A percentile compares a stretch with the other conserved stretches of the same genome.
Evolutionary conservation across 2,329 filamentous ascomycete genomes (phyloP).

Genomic region (Endocalyx cinctus): DNA sequence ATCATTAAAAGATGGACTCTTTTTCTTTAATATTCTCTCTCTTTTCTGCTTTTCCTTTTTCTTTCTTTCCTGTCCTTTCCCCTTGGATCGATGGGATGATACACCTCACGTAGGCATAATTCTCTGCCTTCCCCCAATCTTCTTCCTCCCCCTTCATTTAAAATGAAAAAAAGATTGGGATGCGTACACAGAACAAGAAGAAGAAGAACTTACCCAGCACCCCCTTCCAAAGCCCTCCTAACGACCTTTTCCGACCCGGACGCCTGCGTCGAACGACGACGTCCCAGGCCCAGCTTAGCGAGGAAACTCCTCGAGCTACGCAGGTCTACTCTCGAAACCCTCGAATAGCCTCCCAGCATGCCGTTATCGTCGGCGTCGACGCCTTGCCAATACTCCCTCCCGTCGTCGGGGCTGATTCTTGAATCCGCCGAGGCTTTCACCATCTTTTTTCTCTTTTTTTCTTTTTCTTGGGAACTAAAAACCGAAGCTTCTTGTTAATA

Average conservation of each 20-base stretch:
- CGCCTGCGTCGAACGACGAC: too few species aligned
- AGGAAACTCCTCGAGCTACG: constrained; percentile 67
- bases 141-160: neutral
- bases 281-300: constrained; percentile 56
- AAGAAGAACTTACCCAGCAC: constrained; percentile 37
- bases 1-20: neutral
- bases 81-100: too few species aligned
- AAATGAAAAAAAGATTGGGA: too few species aligned
- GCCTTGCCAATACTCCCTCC: constrained; percentile 43
- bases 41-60: neutral
- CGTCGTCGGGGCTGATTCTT: constrained; percentile 23
- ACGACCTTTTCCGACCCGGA: constrained; percentile 26
- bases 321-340: constrained; percentile 66
- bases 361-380: constrained; percentile 51
- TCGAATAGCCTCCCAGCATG: constrained; percentile 70
- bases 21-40: neutral
- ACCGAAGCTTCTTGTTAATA: too few species aligned
- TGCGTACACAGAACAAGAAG: too few species aligned
- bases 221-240: constrained; percentile 32
- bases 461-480: constrained; percentile 3
- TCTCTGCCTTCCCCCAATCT: constrained; percentile 5
- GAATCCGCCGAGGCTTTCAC: constrained; percentile 16
- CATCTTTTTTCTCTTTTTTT: too few species aligned
- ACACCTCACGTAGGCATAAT: too few species aligned
- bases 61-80: neutral